Evolutionary conservation across 176 grass and related monocot genomes (phyloP).

Genomic region (Raddia guianensis): DNA sequence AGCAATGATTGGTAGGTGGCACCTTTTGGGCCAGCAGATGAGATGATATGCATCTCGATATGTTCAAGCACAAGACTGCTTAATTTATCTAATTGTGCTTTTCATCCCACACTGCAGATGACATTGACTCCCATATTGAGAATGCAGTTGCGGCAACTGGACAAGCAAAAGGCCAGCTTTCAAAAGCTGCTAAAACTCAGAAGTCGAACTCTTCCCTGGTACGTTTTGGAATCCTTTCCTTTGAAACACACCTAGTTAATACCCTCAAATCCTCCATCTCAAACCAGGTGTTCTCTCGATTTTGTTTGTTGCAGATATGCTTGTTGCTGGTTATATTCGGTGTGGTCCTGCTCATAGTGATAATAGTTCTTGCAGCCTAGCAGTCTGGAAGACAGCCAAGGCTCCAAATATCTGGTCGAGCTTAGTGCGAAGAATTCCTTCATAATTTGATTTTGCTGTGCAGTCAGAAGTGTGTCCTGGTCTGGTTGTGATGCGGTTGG

Average conservation of each 20-base stretch:
- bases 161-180: constrained; percentile 79
- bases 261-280: background rate
- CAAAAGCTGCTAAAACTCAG: constrained; percentile 84
- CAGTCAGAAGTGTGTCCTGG: constrained; percentile 43
- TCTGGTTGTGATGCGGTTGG: constrained; percentile 38
- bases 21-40: background rate
- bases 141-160: constrained; percentile 59
- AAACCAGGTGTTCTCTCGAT: background rate
- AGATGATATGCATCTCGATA: constrained; percentile 4
- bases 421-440: constrained; percentile 43
- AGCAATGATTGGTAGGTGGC: constrained; percentile 63
- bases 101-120: constrained; percentile 52
- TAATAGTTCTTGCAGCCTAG: constrained; percentile 90
- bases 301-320: constrained; percentile 67
- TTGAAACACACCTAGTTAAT: background rate
- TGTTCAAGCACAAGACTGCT: background rate
- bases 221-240: constrained; percentile 5
- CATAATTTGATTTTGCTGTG: constrained; percentile 56
- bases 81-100: constrained; percentile 28
- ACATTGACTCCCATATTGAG: constrained; percentile 73
- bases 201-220: constrained; percentile 93
- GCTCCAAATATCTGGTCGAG: constrained; percentile 29
- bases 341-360: constrained; percentile 90
- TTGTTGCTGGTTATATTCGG: constrained; percentile 93
- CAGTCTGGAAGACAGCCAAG: constrained; percentile 26